Conservation (phyloP, 495 filamentous ascomycete species). For the Ramalina intermedia region DNA sequence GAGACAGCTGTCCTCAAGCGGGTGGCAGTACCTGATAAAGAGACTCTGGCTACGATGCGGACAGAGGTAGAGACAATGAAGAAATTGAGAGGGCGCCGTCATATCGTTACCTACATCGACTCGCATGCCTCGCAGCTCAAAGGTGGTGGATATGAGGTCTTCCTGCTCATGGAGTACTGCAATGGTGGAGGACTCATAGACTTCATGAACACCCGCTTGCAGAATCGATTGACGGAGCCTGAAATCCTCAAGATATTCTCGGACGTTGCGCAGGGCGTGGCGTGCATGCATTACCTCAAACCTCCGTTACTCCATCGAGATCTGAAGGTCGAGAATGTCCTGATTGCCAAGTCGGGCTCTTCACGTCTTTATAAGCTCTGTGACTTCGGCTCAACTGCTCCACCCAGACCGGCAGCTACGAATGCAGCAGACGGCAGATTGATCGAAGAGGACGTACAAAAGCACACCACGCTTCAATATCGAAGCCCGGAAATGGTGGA, state of each 20-base stretch:
- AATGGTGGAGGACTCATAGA: conserved; percentile 83
- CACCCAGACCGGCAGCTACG: conserved; percentile 69
- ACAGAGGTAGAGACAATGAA: conserved; percentile 99
- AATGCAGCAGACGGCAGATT: conserved; percentile 74
- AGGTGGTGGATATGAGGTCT: conserved; percentile 92
- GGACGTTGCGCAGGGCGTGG: conserved; percentile 89
- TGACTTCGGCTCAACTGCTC: conserved; percentile 89
- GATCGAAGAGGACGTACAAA: conserved; percentile 94
- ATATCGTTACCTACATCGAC: conserved; percentile 96
- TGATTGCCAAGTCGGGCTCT: conserved; percentile 56
- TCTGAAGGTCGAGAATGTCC: conserved; percentile 94
- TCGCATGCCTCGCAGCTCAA: conserved; percentile 89
- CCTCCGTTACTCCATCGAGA: conserved; percentile 88
- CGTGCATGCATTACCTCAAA: conserved; percentile 97
- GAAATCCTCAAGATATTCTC: conserved; percentile 95
- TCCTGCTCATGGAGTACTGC: conserved; percentile 92
- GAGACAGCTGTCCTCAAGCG: conserved; percentile 85
- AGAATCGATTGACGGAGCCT: conserved; percentile 91
- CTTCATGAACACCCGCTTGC: conserved; percentile 97
- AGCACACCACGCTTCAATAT: conserved; percentile 94
- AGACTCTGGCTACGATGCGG: conserved; percentile 85
- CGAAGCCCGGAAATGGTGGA: conserved; percentile 98
- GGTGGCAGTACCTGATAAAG: conserved; percentile 94
- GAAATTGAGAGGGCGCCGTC: conserved; percentile 85
- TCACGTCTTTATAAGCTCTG: conserved; percentile 77